phyloP scores from a whole-genome alignment of 2,329 filamentous ascomycete genomes.

The Daldinia sp. region DNA sequence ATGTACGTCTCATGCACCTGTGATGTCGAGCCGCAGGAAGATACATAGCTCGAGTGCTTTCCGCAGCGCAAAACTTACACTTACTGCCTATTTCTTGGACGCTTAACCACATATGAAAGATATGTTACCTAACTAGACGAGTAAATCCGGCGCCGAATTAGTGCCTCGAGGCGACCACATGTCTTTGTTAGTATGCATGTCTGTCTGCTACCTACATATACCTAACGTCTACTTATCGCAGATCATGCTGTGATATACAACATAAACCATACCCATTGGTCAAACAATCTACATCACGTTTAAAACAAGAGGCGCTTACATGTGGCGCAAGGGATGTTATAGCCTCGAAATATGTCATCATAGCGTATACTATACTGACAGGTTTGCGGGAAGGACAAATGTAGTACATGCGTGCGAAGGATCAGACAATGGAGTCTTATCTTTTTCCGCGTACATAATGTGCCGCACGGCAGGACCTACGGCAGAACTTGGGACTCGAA shows the following conservation, averaged over 20 bases:
- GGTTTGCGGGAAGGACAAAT: background rate
- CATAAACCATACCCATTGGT: background rate
- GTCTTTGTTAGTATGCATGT: too few relatives aligned
- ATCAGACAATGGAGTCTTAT: conserved; percentile 28
- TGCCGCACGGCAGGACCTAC: conserved; percentile 23
- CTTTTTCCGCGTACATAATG: conserved; percentile 7
- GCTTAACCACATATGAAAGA: background rate
- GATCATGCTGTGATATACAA: too few relatives aligned
- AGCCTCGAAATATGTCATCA: conserved; percentile 6
- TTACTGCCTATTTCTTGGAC: background rate
- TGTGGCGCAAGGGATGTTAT: conserved; percentile 15
- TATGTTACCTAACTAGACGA: conserved; percentile 2
- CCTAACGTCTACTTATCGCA: too few relatives aligned
- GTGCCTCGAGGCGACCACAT: conserved; percentile 8
- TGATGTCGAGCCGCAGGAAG: conserved; percentile 42
- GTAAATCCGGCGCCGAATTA: conserved; percentile 18
- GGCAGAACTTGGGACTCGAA: too few relatives aligned
- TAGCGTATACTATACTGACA: background rate
- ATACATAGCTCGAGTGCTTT: too few relatives aligned
- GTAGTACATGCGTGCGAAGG: conserved; percentile 22
- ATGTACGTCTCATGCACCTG: conserved; percentile 29
- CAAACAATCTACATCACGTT: background rate
- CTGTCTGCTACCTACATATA: too few relatives aligned
- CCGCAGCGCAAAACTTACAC: conserved; percentile 16
- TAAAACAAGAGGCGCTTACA: conserved; percentile 3